Evolutionary conservation across 2,329 filamentous ascomycete species (phyloP).

Genomic region (Cladophialophora chaetospira): DNA sequence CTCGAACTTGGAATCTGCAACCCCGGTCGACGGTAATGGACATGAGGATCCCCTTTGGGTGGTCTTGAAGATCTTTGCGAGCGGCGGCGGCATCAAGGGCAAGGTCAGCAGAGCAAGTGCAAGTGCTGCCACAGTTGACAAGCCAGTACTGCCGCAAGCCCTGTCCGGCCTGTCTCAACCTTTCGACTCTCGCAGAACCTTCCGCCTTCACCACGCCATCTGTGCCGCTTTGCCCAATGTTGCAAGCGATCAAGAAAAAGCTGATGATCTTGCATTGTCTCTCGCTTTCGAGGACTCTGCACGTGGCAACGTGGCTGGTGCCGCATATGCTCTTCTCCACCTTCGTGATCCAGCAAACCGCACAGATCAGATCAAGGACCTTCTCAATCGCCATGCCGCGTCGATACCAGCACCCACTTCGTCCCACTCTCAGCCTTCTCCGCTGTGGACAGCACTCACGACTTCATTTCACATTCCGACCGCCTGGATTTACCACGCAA

Average conservation of each 20-base stretch:
- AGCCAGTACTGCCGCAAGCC: constrained; percentile 63
- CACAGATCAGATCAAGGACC: constrained; percentile 68
- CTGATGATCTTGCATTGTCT: constrained; percentile 66
- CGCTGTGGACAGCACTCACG: constrained; percentile 61
- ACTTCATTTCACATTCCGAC: constrained; percentile 70
- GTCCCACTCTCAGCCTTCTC: constrained; percentile 1
- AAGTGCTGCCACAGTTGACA: constrained; percentile 37
- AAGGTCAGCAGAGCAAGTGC: constrained; percentile 11
- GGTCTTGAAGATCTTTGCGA: constrained; percentile 76
- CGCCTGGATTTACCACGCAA: constrained; percentile 83
- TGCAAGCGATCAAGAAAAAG: constrained; percentile 58
- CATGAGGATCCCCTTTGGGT: constrained; percentile 73
- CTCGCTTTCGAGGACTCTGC: constrained; percentile 57
- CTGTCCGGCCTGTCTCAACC: constrained; percentile 76
- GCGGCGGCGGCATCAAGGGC: constrained; percentile 38
- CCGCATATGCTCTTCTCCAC: constrained; percentile 76
- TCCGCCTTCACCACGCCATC: constrained; percentile 78
- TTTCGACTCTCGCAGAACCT: constrained; percentile 74
- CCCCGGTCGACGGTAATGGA: constrained; percentile 64
- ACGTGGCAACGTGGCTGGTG: constrained; percentile 67
- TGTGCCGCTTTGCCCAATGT: constrained; percentile 54
- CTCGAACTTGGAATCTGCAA: constrained; percentile 67
- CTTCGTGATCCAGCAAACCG: constrained; percentile 66
- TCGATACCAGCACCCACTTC: constrained; percentile 60
- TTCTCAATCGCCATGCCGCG: constrained; percentile 71